These are phyloP conservation scores for Backusella circina DNA, from an alignment of 192 early-diverging fungal genomes.

Conservation along the genomic window DNA sequence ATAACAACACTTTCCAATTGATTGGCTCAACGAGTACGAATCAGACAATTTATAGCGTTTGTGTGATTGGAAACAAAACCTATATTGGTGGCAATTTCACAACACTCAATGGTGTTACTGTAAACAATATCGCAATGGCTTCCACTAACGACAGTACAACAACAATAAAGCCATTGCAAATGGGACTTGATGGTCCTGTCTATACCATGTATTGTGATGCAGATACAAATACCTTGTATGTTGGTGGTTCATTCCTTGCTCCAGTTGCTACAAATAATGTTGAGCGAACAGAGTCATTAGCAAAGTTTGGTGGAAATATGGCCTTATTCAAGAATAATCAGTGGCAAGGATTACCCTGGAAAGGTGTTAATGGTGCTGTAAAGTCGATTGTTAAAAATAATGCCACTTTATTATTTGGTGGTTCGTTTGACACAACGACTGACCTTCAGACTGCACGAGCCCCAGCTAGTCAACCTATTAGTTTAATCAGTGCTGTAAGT, in stretches of 20 bases:
- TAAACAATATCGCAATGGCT: slow-evolving; percentile 24
- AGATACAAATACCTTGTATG: slow-evolving; percentile 6
- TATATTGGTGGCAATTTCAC: slow-evolving; percentile 31
- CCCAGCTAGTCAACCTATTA: slow-evolving; percentile 47
- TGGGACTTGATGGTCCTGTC: slow-evolving; percentile 35
- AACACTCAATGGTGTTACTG: neutral
- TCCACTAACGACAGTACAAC: neutral
- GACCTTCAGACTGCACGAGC: slow-evolving; percentile 51
- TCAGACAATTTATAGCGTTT: slow-evolving; percentile 19
- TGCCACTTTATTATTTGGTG: slow-evolving; percentile 60
- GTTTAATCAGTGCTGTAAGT: slow-evolving; percentile 32
- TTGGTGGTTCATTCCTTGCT: slow-evolving; percentile 31
- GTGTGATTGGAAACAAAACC: slow-evolving; percentile 6
- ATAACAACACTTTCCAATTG: slow-evolving; percentile 13
- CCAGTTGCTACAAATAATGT: slow-evolving; percentile 6
- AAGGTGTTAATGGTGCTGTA: slow-evolving; percentile 67
- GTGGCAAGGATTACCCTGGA: slow-evolving; percentile 60
- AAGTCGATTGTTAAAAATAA: slow-evolving; percentile 45
- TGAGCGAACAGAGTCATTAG: neutral
- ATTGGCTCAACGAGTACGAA: slow-evolving; percentile 9
- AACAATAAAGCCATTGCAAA: neutral
- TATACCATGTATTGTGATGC: slow-evolving; percentile 27
- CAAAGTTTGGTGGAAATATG: slow-evolving; percentile 22
- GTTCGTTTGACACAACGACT: slow-evolving; percentile 57
- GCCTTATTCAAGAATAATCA: slow-evolving; percentile 25